phyloP scores from a whole-genome alignment of 257 asterid species.

The Catharanthus roseus region DNA sequence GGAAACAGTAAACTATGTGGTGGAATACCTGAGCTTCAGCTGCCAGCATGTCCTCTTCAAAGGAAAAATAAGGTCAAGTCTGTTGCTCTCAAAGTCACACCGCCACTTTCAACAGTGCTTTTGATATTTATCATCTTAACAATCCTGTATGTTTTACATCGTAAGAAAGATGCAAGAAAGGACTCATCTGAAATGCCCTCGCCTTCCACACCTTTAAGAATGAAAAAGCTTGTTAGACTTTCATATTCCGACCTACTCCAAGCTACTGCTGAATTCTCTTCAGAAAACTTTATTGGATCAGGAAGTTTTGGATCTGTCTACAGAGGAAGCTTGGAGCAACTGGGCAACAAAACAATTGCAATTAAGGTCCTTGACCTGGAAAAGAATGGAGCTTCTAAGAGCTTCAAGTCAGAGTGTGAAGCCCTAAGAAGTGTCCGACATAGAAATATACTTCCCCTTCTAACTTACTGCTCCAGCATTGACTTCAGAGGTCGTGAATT shows the following conservation, averaged over 20 bases:
- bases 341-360: background rate
- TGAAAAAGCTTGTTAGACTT: background rate
- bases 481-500: conserved; percentile 17
- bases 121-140: conserved; percentile 3
- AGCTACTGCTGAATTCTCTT: conserved; percentile 9
- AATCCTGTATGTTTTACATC: background rate
- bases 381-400: conserved; percentile 9
- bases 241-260: conserved; percentile 8
- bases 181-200: background rate
- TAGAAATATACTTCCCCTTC: conserved; percentile 16
- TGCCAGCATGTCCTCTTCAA: conserved; percentile 11
- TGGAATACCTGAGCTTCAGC: conserved; percentile 15
- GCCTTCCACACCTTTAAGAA: too few species aligned
- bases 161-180: background rate
- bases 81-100: background rate
- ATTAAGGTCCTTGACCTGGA: conserved; percentile 13
- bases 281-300: conserved; percentile 8
- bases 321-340: conserved; percentile 13
- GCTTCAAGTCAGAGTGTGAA: conserved; percentile 20
- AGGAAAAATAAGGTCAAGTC: conserved; percentile 8
- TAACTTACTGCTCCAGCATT: conserved; percentile 14
- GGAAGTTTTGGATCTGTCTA: conserved; percentile 11
- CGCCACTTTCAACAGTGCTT: background rate
- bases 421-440: conserved; percentile 17
- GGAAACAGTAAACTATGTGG: conserved; percentile 29